Percentiles rank a stretch among this genome's conserved stretches.
phyloP scores from a whole-genome alignment of 2,329 filamentous ascomycete species.

The Paecilomyces fulvus region DNA sequence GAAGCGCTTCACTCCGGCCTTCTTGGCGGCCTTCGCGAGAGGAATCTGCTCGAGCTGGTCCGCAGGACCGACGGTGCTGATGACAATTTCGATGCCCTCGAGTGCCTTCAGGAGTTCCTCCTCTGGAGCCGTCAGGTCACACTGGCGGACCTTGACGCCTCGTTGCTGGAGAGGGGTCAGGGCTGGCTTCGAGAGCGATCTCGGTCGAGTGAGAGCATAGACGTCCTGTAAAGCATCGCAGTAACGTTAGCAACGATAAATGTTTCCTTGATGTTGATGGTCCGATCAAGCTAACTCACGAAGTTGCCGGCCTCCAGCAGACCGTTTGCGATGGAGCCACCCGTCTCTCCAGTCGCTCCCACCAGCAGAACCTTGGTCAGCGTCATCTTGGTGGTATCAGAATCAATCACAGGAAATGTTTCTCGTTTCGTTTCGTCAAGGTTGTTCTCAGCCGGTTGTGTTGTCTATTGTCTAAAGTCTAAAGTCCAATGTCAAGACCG shows the following conservation, averaged over 20 bases:
- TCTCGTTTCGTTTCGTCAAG: background rate
- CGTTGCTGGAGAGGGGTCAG: conserved; percentile 31
- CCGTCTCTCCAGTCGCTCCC: conserved; percentile 33
- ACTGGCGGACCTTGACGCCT: conserved; percentile 35
- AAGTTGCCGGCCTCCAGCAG: conserved; percentile 22
- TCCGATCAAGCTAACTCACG: conserved; percentile 6
- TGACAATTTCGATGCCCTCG: conserved; percentile 37
- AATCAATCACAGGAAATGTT: background rate
- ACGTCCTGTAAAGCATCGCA: conserved; percentile 33
- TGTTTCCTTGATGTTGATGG: background rate
- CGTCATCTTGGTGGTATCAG: conserved; percentile 18
- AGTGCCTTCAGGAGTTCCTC: conserved; percentile 25
- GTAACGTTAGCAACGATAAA: background rate
- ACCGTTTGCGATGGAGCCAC: conserved; percentile 30
- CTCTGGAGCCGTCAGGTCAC: conserved; percentile 24
- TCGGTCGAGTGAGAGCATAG: conserved; percentile 39
- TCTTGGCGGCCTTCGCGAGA: conserved; percentile 42
- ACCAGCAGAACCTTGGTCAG: conserved; percentile 29
- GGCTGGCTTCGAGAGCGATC: conserved; percentile 41
- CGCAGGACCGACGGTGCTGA: conserved; percentile 32
- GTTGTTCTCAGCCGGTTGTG: background rate
- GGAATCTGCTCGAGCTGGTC: conserved; percentile 36
- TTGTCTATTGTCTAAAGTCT: background rate
- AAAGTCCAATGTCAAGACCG: background rate
- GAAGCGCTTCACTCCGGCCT: conserved; percentile 44